These are phyloP conservation scores for Globisporangium emineosum DNA, from an alignment of 352 stramenopile species.

Conservation along the genomic window DNA sequence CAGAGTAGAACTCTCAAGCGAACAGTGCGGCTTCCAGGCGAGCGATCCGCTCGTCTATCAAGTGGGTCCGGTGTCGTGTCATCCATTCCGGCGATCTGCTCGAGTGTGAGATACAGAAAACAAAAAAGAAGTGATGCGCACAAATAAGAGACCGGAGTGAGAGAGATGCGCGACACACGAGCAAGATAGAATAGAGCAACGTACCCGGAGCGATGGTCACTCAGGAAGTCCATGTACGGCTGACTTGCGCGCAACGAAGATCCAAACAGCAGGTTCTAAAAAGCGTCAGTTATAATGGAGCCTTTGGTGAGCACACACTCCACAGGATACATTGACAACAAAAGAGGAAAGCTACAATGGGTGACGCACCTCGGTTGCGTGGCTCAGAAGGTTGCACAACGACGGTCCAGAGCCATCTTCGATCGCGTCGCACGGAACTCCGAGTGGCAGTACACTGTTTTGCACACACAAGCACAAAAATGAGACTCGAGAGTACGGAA, in stretches of 20 bases:
- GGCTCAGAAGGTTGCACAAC: constrained; percentile 56
- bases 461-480: not conserved
- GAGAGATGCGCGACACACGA: not conserved
- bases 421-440: constrained; percentile 50
- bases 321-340: not conserved
- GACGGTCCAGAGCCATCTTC: constrained; percentile 51
- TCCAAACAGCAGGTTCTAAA: constrained; percentile 44
- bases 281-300: not conserved
- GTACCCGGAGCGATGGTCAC: constrained; percentile 43
- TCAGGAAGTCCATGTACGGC: constrained; percentile 54
- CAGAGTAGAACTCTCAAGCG: constrained; percentile 17
- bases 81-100: constrained; percentile 47
- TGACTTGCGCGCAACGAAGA: constrained; percentile 46
- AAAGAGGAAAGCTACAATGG: too few relatives aligned
- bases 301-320: not conserved
- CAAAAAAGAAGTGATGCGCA: not conserved
- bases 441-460: constrained; percentile 40
- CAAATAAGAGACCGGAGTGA: not conserved
- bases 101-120: constrained; percentile 2
- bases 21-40: constrained; percentile 42
- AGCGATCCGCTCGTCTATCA: constrained; percentile 41
- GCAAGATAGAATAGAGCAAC: not conserved
- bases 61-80: constrained; percentile 29
- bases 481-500: not conserved
- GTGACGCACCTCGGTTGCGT: constrained; percentile 47